Percentiles rank a stretch among this genome's conserved stretches.
These are phyloP conservation scores for Syzygium oleosum DNA, from an alignment of 345 rosid species.

Conservation along the genomic window DNA sequence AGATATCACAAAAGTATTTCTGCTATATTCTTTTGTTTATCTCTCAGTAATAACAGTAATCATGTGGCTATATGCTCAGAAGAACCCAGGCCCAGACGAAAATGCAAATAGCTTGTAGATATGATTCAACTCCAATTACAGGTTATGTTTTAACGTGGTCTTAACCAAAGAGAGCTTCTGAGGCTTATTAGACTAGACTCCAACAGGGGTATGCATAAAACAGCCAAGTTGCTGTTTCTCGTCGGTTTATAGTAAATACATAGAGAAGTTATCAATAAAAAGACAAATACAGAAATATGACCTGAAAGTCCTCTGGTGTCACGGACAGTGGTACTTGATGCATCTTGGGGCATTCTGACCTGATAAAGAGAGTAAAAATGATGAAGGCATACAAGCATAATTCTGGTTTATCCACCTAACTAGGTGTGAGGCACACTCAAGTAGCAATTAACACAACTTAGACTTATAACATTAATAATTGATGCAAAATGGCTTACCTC, in stretches of 20 bases:
- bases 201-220: not conserved
- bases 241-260: not conserved
- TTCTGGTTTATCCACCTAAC: not conserved
- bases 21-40: not conserved
- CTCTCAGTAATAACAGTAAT: not conserved
- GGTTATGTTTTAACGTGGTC: not conserved
- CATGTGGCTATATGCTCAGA: not conserved
- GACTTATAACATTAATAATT: not conserved
- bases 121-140: not conserved
- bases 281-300: slow-evolving; percentile 3
- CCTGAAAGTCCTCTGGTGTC: slow-evolving; percentile 98
- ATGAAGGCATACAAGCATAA: not conserved
- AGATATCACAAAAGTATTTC: not conserved
- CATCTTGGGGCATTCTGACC: slow-evolving; percentile 99
- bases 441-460: not conserved
- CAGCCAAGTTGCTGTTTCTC: not conserved
- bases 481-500: slow-evolving; percentile 43
- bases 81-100: not conserved
- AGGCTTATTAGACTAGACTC: not conserved
- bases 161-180: not conserved
- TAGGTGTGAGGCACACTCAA: not conserved
- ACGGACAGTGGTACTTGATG: slow-evolving; percentile 59
- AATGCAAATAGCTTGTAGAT: not conserved
- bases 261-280: not conserved
- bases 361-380: slow-evolving; percentile 14